Percentiles rank a stretch among this genome's conserved stretches.
phyloP scores from a whole-genome alignment of 164 flowering plant species.

The Vitis cinerea region DNA sequence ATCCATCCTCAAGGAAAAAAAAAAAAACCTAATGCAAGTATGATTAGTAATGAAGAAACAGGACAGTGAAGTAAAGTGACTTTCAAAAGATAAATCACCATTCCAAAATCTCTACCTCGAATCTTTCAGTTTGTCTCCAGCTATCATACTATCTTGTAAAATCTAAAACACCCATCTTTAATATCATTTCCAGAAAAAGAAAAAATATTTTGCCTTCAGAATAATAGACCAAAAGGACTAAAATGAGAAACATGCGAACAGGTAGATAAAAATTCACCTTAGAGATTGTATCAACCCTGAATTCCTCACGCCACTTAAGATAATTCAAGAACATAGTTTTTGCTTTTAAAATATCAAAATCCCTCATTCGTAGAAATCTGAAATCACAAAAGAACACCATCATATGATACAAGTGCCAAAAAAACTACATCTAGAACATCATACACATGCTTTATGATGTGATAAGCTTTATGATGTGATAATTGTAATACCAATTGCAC shows the following conservation, averaged over 20 bases:
- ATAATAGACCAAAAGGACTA: neutral
- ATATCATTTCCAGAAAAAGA: neutral
- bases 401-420: neutral
- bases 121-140: too few relatives aligned
- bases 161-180: too few relatives aligned
- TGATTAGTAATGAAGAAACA: too few relatives aligned
- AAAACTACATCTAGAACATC: neutral
- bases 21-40: too few relatives aligned
- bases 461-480: too few relatives aligned
- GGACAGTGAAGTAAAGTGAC: too few relatives aligned
- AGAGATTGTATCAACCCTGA: slow-evolving; percentile 41
- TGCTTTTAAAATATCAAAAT: slow-evolving; percentile 49
- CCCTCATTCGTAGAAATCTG: slow-evolving; percentile 66
- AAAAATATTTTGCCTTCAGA: neutral
- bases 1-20: too few relatives aligned
- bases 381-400: slow-evolving; percentile 6
- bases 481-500: too few relatives aligned
- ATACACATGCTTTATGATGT: too few relatives aligned
- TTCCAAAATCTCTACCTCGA: too few relatives aligned
- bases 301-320: slow-evolving; percentile 63
- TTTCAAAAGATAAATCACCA: too few relatives aligned
- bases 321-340: slow-evolving; percentile 53
- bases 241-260: neutral
- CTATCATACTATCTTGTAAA: too few relatives aligned
- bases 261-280: slow-evolving; percentile 38